Base-by-base conservation (phyloP, 192 early-diverging fungal genomes). In the Obelidium mucronatum region DNA sequence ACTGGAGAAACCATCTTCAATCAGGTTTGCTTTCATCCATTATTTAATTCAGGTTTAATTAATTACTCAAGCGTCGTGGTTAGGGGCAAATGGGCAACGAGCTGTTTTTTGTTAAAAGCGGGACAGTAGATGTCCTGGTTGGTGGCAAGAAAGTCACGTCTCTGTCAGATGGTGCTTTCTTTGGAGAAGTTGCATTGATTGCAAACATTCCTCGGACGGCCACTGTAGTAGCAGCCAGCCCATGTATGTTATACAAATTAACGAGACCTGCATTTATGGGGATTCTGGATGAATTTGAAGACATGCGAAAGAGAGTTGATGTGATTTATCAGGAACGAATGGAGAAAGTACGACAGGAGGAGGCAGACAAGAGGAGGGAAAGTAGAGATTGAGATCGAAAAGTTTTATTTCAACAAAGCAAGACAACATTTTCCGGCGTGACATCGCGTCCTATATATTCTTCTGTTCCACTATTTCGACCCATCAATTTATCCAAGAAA, bases 81-180 rank as follows among this genome's bases (percentile, higher is more conserved):
- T 31, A 13, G 3, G 8, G 17, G 0, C 44, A 84, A 81, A 51
- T 67, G 30, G 85, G 85, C 24, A 72, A 84, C 59, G 73, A 78
- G 22, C 85, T 86, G 77, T 87, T 77, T 66, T 85, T 87, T 72
- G 79, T 87, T n/a, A 39, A 81, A 11, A 68, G 28, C 40, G 85
- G 85, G 8, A 34, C 34, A 3, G 79, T 85, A 0, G 84, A 82
- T 4, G 71, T 83, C 40, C 40, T 79, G 2, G 78, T 87, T 1
- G 66, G 65, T 15, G 71, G 67, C 1, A 76, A 75, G 2, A 59
- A 34, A 31, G 73, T 79, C n/a, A 75, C 71, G 36, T 67, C 69
- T 2, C 37, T 85, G 11, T 30, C 28, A 13, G 60, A 65, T 36
- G 81, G 81, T 1, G 37, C 33, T 2, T 83, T 74, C 67, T 83